Conservation (phyloP, 805 yeast species). For the Osmozyma mogii region DNA sequence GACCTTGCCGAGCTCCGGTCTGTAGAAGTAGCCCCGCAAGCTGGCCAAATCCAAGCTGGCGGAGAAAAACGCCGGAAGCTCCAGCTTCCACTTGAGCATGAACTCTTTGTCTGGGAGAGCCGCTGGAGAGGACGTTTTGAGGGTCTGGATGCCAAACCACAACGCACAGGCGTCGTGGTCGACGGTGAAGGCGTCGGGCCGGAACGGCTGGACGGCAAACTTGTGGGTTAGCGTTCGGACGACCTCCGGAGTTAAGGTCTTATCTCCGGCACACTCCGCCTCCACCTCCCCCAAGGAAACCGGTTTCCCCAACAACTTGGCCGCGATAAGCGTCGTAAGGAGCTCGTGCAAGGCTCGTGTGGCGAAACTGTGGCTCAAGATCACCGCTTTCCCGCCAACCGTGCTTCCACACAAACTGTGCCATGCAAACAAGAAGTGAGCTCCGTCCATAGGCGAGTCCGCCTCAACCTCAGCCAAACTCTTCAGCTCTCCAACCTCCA, state of each 20-base stretch:
- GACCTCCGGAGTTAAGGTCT: slow-evolving; percentile 30
- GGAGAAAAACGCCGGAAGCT: slow-evolving; percentile 56
- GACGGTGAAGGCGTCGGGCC: slow-evolving; percentile 24
- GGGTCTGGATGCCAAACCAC: slow-evolving; percentile 58
- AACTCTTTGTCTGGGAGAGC: slow-evolving; percentile 41
- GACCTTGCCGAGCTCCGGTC: slow-evolving; percentile 39
- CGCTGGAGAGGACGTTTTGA: slow-evolving; percentile 19
- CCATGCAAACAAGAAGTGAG: slow-evolving; percentile 51
- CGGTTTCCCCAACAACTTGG: no score
- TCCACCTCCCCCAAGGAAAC: no score
- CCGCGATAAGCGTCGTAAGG: slow-evolving; percentile 20
- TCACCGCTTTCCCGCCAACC: slow-evolving; percentile 35
- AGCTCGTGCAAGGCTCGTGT: slow-evolving; percentile 21
- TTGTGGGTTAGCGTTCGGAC: slow-evolving; percentile 42
- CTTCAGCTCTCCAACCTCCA: background rate
- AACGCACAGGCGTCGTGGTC: slow-evolving; percentile 37
- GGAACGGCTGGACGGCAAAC: slow-evolving; percentile 25
- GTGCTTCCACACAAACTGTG: slow-evolving; percentile 46
- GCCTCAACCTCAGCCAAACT: slow-evolving; percentile 28
- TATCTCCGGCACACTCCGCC: slow-evolving; percentile 17
- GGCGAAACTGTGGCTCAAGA: slow-evolving; percentile 17
- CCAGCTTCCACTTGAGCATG: slow-evolving; percentile 52
- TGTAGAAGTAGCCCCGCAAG: slow-evolving; percentile 48
- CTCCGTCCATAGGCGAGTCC: slow-evolving; percentile 45
- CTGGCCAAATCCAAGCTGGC: slow-evolving; percentile 48